Percentiles rank a stretch among this genome's conserved stretches.
These are phyloP conservation scores for Ogataea salicorniae DNA, from an alignment of 805 yeast genomes.

Conservation along the genomic window DNA sequence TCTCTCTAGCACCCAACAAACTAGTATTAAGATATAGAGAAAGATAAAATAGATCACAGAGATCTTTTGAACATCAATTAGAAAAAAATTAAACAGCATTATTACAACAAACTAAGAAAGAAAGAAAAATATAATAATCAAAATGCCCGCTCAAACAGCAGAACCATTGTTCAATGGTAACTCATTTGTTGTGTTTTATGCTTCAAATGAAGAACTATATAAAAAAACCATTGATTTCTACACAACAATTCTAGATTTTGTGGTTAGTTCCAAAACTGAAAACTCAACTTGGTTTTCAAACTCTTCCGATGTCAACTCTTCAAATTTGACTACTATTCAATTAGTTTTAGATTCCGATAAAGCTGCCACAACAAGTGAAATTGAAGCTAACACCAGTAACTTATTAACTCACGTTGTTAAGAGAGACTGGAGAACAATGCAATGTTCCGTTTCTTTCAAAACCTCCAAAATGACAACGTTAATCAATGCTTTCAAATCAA, in stretches of 20 bases:
- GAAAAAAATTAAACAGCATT: background rate
- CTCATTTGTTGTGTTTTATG: slow-evolving; percentile 47
- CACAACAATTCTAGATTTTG: slow-evolving; percentile 37
- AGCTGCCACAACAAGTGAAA: slow-evolving; percentile 23
- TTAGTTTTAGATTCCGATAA: slow-evolving; percentile 20
- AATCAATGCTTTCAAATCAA: slow-evolving; percentile 30
- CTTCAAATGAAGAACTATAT: slow-evolving; percentile 42
- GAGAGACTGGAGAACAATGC: slow-evolving; percentile 48
- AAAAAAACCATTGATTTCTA: slow-evolving; percentile 53
- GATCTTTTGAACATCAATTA: background rate
- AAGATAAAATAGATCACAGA: too few relatives aligned
- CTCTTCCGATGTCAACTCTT: slow-evolving; percentile 16
- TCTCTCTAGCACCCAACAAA: too few relatives aligned
- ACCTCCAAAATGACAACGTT: slow-evolving; percentile 36
- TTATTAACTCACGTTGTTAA: slow-evolving; percentile 24
- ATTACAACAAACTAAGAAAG: background rate
- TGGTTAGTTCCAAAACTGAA: slow-evolving; percentile 26
- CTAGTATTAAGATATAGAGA: too few relatives aligned
- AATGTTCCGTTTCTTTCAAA: slow-evolving; percentile 41
- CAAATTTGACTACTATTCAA: slow-evolving; percentile 21
- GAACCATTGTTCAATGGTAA: slow-evolving; percentile 51
- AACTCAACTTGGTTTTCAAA: slow-evolving; percentile 30
- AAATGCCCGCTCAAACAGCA: slow-evolving; percentile 11
- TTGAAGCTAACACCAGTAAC: slow-evolving; percentile 24
- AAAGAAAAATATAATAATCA: background rate